Base-by-base conservation (phyloP, 108 stramenopile species). In the Cyclotella baltica region DNA sequence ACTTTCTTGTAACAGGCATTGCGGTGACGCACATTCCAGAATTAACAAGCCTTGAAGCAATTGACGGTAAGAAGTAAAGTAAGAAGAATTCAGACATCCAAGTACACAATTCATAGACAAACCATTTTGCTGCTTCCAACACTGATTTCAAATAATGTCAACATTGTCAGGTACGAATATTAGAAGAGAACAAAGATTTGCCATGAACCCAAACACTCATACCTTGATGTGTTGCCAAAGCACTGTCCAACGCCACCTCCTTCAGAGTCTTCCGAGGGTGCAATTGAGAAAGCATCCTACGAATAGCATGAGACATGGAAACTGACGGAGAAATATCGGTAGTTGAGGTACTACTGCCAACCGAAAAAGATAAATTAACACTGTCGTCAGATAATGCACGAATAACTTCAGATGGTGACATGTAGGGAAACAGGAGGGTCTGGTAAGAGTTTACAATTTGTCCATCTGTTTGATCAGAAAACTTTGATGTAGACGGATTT, bases 351-450 rank as follows among this genome's bases (percentile, higher is more conserved):
- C 72, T 31, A 28, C 23, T 48, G 16, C 25, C 38, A 6, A 53
- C 36, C 38, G 70, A 56, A 9, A 5, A 11, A 38, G 55, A 20
- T 4, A 38, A 47, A 10, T 37, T 47, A 0, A 27, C 22, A 23
- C 20, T 52, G 38, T 73, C 76, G 47, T 63, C 75, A 16, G 75
- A 70, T 10, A 93, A 58, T 15, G 75, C 70, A 57, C 85, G 75
- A 11, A 91, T 37, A 28, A 95, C 64, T 36, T 92, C 89, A 10
- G 83, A 80, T 11, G 94, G 81, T 51, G 94, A 88, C 2, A 83
- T 87, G 48, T 88, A 77, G 4, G 94, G 94, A 70, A 95, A 95
- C 1, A 95, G 77, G 22, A 95, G 59, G 3, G 94, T 93, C 46
- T 92, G 86, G 67, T 92, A 91, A 10, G 94, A 89, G 28, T 57